Percentiles rank a stretch among this genome's conserved stretches.
phyloP scores from a whole-genome alignment of 805 yeast genomes.

The Metschnikowia chrysomelidarum region DNA sequence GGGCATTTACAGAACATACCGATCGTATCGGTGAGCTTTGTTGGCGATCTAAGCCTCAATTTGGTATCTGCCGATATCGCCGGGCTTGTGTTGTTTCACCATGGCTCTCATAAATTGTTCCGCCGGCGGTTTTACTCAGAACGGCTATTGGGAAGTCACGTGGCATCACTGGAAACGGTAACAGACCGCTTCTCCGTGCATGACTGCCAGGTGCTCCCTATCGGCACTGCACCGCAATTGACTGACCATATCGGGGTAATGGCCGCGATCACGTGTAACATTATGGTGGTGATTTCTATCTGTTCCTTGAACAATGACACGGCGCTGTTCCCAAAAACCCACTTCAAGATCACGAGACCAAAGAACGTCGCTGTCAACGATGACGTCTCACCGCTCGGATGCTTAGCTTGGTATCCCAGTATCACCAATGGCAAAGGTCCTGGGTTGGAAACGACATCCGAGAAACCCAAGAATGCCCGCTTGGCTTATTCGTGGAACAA shows the following conservation, averaged over 20 bases:
- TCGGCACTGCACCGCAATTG: conserved; percentile 52
- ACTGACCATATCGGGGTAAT: conserved; percentile 59
- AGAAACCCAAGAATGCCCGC: conserved; percentile 29
- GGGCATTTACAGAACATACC: conserved; percentile 31
- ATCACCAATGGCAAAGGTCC: conserved; percentile 27
- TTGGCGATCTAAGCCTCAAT: conserved; percentile 28
- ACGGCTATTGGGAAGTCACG: conserved; percentile 50
- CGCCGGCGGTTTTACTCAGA: conserved; percentile 48
- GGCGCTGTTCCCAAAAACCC: conserved; percentile 38
- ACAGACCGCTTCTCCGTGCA: conserved; percentile 19
- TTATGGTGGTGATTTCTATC: conserved; percentile 53
- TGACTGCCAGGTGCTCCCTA: conserved; percentile 51
- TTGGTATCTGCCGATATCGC: conserved; percentile 33
- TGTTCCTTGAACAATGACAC: conserved; percentile 40
- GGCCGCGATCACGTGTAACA: conserved; percentile 55
- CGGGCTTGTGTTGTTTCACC: conserved; percentile 58
- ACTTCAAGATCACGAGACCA: conserved; percentile 52
- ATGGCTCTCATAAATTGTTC: conserved; percentile 56
- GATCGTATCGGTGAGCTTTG: conserved; percentile 26
- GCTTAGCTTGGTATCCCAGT: conserved; percentile 64
- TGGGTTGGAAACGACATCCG: no score
- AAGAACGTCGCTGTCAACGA: conserved; percentile 30
- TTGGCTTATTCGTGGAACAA: conserved; percentile 73
- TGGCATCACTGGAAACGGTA: conserved; percentile 19
- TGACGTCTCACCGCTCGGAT: conserved; percentile 29